Conservation (phyloP, 176 grass and related monocot species). For the Carex kokanica region DNA sequence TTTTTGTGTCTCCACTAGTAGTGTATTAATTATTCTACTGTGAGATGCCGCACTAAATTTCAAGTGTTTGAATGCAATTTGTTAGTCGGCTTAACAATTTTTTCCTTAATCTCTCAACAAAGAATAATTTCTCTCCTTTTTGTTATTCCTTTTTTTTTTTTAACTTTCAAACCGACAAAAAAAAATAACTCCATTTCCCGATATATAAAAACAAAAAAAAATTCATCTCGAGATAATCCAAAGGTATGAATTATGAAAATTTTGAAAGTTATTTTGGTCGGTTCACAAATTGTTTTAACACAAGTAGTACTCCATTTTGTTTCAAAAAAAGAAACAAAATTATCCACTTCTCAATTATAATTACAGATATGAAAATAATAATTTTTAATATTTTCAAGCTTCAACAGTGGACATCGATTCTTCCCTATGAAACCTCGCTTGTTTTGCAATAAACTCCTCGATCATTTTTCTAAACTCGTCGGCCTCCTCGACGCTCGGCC, state of each 20-base stretch:
- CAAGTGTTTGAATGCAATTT: background rate
- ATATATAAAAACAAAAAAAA: conserved; percentile 9
- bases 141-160: background rate
- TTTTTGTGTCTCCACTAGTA: background rate
- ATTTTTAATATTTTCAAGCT: conserved; percentile 19
- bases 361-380: conserved; percentile 27
- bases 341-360: conserved; percentile 25
- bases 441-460: conserved; percentile 86
- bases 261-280: background rate
- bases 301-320: conserved; percentile 18
- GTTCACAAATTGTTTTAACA: background rate
- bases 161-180: background rate
- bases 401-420: conserved; percentile 52
- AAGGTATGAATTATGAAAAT: background rate
- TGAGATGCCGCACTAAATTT: background rate
- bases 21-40: background rate
- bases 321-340: conserved; percentile 26
- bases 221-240: background rate
- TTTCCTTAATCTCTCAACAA: background rate
- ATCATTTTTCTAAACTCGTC: conserved; percentile 70
- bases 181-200: background rate
- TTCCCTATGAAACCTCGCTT: conserved; percentile 72
- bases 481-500: conserved; percentile 45
- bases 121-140: background rate
- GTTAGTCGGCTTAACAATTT: background rate